Conservation (phyloP, 2,329 filamentous ascomycete genomes). For the Ophiostoma novo-ulmi region DNA sequence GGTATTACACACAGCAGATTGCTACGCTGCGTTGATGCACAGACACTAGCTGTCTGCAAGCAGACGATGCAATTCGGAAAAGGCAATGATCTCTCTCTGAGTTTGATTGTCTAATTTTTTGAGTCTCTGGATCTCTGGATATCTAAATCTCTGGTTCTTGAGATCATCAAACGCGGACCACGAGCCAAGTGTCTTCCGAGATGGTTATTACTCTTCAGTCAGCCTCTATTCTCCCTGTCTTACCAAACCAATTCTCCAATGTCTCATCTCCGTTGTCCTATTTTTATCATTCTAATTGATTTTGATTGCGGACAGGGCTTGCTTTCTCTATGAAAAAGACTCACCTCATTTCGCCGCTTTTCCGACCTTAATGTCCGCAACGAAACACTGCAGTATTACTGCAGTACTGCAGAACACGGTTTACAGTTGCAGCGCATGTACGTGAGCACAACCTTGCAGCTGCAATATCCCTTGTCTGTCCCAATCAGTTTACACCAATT, state of each 20-base stretch:
- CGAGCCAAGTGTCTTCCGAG: too few species aligned
- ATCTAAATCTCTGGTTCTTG: too few species aligned
- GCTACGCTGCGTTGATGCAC: not conserved
- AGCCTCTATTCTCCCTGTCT: too few species aligned
- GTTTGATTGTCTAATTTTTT: too few species aligned
- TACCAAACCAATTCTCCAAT: too few species aligned
- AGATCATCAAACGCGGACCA: too few species aligned
- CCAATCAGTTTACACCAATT: conserved; percentile 19
- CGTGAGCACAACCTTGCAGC: not conserved
- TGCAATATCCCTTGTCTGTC: not conserved
- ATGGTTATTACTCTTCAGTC: too few species aligned
- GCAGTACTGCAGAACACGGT: not conserved
- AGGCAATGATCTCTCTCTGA: too few species aligned
- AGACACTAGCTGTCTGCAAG: not conserved
- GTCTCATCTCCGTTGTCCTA: not conserved
- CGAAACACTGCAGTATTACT: not conserved
- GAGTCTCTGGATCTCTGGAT: too few species aligned
- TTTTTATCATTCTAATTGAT: not conserved
- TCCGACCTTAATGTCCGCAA: not conserved
- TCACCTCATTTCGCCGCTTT: conserved; percentile 17
- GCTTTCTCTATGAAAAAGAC: too few species aligned
- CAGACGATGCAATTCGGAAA: too few species aligned
- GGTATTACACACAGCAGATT: not conserved
- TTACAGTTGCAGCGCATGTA: not conserved
- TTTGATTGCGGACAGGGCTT: too few species aligned